Conservation (phyloP, 768 basidiomycete genomes). For the Calvatia gigantea region DNA sequence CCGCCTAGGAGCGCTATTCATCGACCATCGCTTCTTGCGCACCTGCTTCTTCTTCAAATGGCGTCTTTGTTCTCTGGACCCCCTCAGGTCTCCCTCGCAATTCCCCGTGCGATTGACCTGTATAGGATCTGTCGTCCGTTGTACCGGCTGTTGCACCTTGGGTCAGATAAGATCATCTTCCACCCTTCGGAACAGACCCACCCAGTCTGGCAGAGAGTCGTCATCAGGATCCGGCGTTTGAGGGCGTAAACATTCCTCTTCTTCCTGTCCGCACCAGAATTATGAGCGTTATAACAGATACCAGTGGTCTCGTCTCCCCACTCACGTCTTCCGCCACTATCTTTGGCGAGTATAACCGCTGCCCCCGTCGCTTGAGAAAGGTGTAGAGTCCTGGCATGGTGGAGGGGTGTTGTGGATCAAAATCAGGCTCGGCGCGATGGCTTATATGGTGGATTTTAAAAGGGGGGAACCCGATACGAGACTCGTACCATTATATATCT, state of each 20-base stretch:
- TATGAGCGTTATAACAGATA: not conserved
- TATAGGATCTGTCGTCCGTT: not conserved
- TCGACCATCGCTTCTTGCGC: not conserved
- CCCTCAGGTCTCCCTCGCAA: not conserved
- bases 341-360: not conserved
- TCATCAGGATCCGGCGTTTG: not conserved
- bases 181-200: not conserved
- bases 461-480: not conserved
- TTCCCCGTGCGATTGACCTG: not conserved
- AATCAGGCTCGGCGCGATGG: not conserved
- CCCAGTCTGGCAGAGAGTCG: not conserved
- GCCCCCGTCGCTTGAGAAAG: not conserved
- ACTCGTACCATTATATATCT: not conserved
- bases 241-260: slow-evolving; percentile 2
- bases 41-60: slow-evolving; percentile 1
- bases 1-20: not conserved
- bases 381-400: slow-evolving; percentile 1
- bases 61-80: not conserved
- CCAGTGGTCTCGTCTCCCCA: not conserved
- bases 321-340: slow-evolving; percentile 1
- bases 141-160: not conserved
- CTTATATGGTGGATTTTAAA: not conserved
- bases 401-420: not conserved
- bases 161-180: not conserved
- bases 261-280: not conserved